Percentiles rank a stretch among this genome's conserved stretches.
phyloP scores from a whole-genome alignment of 2,329 filamentous ascomycete genomes.

The Fusarium protoensiforme region DNA sequence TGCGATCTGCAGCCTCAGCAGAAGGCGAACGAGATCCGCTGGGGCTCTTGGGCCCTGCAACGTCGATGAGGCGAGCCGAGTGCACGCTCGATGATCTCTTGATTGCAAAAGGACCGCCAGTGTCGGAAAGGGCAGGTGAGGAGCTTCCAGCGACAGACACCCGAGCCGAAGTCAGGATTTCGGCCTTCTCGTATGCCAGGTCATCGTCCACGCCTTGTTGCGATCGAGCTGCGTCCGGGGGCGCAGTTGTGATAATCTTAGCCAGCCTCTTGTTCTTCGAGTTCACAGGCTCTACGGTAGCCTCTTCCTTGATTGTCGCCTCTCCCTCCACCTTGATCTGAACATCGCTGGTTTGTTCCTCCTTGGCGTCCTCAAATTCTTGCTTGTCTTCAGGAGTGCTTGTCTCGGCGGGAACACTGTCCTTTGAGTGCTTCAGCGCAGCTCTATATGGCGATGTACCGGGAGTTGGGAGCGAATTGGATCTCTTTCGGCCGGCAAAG shows the following conservation, averaged over 20 bases:
- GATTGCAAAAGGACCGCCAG: constrained; percentile 52
- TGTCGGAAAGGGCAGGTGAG: constrained; percentile 62
- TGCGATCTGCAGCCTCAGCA: constrained; percentile 56
- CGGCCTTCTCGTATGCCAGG: constrained; percentile 64
- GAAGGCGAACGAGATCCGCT: constrained; percentile 61
- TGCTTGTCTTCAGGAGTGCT: constrained; percentile 7
- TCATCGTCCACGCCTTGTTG: constrained; percentile 51
- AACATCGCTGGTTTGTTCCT: constrained; percentile 3
- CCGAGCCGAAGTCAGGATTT: constrained; percentile 67
- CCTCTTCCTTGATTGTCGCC: constrained; percentile 7
- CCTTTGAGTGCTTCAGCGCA: constrained; percentile 22
- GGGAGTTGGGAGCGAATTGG: constrained; percentile 43
- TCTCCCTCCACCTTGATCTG: constrained; percentile 11
- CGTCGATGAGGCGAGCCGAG: constrained; percentile 69
- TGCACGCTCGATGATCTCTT: constrained; percentile 60
- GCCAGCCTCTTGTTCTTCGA: constrained; percentile 37
- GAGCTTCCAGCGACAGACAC: constrained; percentile 65
- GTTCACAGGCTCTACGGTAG: constrained; percentile 12
- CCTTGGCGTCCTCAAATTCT: constrained; percentile 14
- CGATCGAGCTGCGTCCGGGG: constrained; percentile 12
- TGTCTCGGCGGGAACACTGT: neutral
- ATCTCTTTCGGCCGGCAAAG: constrained; percentile 48
- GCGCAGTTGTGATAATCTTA: constrained; percentile 37
- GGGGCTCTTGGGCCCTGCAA: constrained; percentile 63
- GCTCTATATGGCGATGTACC: constrained; percentile 38